These are phyloP conservation scores for Stagonosporopsis chrysanthemi DNA, from an alignment of 2,329 filamentous ascomycete genomes.

Conservation along the genomic window DNA sequence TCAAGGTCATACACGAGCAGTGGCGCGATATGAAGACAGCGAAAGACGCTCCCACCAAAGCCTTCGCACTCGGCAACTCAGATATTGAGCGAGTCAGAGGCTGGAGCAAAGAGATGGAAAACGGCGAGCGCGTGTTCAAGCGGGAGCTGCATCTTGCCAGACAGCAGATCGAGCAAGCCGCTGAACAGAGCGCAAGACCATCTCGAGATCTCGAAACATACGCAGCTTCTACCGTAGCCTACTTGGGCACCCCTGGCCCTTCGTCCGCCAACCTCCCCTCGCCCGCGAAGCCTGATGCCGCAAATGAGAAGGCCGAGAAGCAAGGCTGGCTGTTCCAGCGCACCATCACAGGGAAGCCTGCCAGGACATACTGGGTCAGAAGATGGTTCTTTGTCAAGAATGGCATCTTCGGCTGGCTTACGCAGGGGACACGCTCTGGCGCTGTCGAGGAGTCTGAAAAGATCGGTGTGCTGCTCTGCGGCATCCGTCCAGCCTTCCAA, in stretches of 20 bases:
- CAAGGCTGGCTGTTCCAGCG: conserved; percentile 94
- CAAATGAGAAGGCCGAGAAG: conserved; percentile 70
- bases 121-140: conserved; percentile 82
- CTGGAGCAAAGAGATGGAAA: conserved; percentile 95
- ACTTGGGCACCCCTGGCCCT: conserved; percentile 71
- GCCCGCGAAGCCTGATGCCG: conserved; percentile 60
- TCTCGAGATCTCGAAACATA: conserved; percentile 95
- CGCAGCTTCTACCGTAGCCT: conserved; percentile 86
- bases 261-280: conserved; percentile 59
- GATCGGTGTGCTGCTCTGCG: conserved; percentile 93
- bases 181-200: conserved; percentile 74
- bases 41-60: conserved; percentile 68
- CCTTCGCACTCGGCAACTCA: conserved; percentile 70
- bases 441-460: conserved; percentile 96
- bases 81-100: conserved; percentile 93
- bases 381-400: conserved; percentile 97
- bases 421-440: conserved; percentile 78
- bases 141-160: conserved; percentile 80
- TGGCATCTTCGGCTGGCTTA: conserved; percentile 93
- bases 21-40: conserved; percentile 84
- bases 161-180: conserved; percentile 80
- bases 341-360: conserved; percentile 84
- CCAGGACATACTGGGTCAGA: conserved; percentile 85
- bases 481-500: conserved; percentile 85
- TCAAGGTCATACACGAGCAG: conserved; percentile 83